Evolutionary conservation across 169 alveolate genomes (phyloP), one percentile per base, ranked within the genome.

Genomic region (Babesia ovata): DNA sequence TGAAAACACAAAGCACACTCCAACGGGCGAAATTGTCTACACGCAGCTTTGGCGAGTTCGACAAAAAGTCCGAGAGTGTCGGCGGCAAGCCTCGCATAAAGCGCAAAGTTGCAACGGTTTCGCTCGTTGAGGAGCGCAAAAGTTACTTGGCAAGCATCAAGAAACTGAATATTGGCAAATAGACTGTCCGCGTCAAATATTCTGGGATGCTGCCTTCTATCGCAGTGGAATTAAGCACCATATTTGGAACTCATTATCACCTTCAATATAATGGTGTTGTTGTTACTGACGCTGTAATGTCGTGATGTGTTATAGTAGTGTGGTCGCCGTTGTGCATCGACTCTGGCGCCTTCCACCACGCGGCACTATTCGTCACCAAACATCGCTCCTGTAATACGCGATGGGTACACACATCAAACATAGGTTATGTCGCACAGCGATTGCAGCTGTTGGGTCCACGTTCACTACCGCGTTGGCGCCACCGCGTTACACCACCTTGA

Each of bases 91-190:
- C 22, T 33, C n/a, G 24, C 2, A 81, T 81, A 4, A 71, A 57
- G 42, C 65, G 85, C 24, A 81, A 81, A 42, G 76, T 79, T 21
- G 74, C 45, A 0, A 10, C 59, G 33, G 71, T 45, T 17, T 69
- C 88, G n/a, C 54, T 81, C 14, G 21, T 42, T 21, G 75, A 76
- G 39, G 88, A 81, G 72, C 67, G 70, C 17, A 46, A 72, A 50
- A 42, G 83, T 16, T 70, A 81, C 66, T 66, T 81, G 48, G 72
- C 79, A n/a, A 81, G 77, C 45, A 67, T 81, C 46, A 81, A 75
- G 48, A 81, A 72, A 63, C 45, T 81, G 42, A 71, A 73, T 57
- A 11, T 73, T 44, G 49, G 58, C 33, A 48, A 66, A 52, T 62
- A 13, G 21, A 3, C 29, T 62, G 19, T 6, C 39, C 10, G 39